phyloP scores from a whole-genome alignment of 2,329 filamentous ascomycete species.

The Coniochaeta sp. region DNA sequence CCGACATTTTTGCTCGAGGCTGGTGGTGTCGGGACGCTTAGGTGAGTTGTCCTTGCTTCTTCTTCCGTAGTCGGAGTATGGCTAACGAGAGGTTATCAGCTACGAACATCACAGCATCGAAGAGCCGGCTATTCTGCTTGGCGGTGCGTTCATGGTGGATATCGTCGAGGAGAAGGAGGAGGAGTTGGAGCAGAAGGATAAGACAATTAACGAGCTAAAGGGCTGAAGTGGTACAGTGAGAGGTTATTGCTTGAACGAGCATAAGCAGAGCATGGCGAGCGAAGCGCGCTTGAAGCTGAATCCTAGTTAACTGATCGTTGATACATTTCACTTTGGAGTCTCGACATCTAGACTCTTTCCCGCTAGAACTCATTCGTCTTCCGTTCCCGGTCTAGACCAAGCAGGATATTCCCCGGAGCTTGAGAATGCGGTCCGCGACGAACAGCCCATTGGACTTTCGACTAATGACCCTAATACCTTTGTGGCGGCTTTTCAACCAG shows the following conservation, averaged over 20 bases:
- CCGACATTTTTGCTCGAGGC: constrained; percentile 80
- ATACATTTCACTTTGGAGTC: no score
- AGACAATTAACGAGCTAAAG: constrained; percentile 9
- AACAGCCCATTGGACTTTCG: no score
- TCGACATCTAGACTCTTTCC: no score
- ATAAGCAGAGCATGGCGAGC: no score
- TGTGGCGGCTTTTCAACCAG: no score
- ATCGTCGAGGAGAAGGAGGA: constrained; percentile 18
- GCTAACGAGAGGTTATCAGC: constrained; percentile 31
- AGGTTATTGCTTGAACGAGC: background rate
- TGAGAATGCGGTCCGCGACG: no score
- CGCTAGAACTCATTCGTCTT: no score
- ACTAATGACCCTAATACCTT: no score
- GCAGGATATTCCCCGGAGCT: no score
- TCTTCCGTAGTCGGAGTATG: background rate
- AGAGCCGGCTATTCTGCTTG: constrained; percentile 73
- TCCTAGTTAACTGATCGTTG: no score
- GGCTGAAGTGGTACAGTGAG: background rate
- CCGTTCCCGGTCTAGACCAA: no score
- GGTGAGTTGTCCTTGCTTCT: constrained; percentile 35
- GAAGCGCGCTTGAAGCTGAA: no score
- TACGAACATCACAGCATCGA: constrained; percentile 75
- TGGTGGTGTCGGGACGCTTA: constrained; percentile 75
- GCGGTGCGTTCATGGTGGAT: constrained; percentile 59
- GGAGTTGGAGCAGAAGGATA: constrained; percentile 15